Evolutionary conservation across 2,329 filamentous ascomycete genomes (phyloP).

Genomic region (Colletotrichum tropicicola): DNA sequence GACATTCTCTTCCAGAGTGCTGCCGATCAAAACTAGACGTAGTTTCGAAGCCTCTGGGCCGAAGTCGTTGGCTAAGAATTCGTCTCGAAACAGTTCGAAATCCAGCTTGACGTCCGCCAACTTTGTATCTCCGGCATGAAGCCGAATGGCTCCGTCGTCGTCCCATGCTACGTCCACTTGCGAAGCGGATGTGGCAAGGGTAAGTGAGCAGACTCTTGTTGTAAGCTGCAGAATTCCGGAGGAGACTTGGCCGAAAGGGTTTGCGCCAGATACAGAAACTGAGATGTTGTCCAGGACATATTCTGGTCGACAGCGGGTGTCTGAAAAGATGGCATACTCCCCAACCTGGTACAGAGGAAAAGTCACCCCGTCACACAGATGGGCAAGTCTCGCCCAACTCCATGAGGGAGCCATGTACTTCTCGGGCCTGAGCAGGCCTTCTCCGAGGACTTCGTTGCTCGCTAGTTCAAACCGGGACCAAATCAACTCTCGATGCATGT

Average conservation of each 20-base stretch:
- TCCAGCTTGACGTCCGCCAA: not conserved
- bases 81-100: no score
- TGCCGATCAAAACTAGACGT: not conserved
- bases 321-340: not conserved
- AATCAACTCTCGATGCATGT: not conserved
- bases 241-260: not conserved
- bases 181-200: not conserved
- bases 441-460: not conserved
- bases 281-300: not conserved
- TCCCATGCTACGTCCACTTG: not conserved
- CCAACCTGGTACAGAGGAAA: not conserved
- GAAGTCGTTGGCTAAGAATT: not conserved
- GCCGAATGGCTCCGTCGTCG: not conserved
- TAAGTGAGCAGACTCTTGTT: not conserved
- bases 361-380: not conserved
- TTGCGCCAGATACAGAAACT: not conserved
- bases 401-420: not conserved
- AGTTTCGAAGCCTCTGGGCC: not conserved
- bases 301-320: not conserved
- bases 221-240: not conserved
- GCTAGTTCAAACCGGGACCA: not conserved
- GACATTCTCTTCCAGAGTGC: not conserved
- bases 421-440: not conserved
- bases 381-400: not conserved
- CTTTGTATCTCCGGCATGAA: not conserved